A percentile compares a stretch with the other conserved stretches of the same genome.
phyloP scores from a whole-genome alignment of 1,284 basidiomycete genomes.

The Heterobasidion occidentale region DNA sequence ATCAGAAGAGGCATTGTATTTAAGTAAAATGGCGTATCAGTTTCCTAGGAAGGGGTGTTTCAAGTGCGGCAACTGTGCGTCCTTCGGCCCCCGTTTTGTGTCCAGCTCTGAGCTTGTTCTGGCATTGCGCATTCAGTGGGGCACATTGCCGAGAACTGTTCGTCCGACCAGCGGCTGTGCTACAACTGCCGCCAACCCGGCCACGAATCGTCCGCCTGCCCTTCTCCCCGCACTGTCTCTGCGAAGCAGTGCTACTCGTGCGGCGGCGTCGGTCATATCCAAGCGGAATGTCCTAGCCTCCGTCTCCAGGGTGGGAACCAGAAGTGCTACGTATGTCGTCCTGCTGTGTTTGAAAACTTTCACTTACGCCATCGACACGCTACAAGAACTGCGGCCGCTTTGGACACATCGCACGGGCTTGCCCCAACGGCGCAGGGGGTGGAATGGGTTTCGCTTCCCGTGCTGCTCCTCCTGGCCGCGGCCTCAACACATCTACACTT shows the following conservation, averaged over 20 bases:
- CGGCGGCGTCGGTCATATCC: conserved; percentile 69
- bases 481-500: conserved; percentile 65
- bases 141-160: conserved; percentile 86
- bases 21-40: conserved; percentile 60
- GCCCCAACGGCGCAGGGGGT: conserved; percentile 43
- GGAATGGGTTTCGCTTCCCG: conserved; percentile 51
- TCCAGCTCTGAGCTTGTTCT: conserved; percentile 10
- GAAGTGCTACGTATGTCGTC: conserved; percentile 72
- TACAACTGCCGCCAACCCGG: conserved; percentile 90
- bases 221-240: conserved; percentile 68
- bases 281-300: conserved; percentile 81
- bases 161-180: conserved; percentile 80
- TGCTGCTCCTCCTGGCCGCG: conserved; percentile 63
- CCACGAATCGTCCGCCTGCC: conserved; percentile 84
- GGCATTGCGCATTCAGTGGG: conserved; percentile 46
- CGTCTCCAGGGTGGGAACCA: conserved; percentile 58
- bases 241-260: conserved; percentile 80
- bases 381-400: conserved; percentile 68
- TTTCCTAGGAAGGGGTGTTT: conserved; percentile 80
- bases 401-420: conserved; percentile 73
- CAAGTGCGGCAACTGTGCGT: conserved; percentile 79
- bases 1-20: conserved; percentile 6
- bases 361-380: conserved; percentile 10
- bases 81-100: conserved; percentile 9
- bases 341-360: conserved; percentile 1